These are phyloP conservation scores for Xylariaceae sp. DNA, from an alignment of 2,329 filamentous ascomycete genomes.

Conservation along the genomic window DNA sequence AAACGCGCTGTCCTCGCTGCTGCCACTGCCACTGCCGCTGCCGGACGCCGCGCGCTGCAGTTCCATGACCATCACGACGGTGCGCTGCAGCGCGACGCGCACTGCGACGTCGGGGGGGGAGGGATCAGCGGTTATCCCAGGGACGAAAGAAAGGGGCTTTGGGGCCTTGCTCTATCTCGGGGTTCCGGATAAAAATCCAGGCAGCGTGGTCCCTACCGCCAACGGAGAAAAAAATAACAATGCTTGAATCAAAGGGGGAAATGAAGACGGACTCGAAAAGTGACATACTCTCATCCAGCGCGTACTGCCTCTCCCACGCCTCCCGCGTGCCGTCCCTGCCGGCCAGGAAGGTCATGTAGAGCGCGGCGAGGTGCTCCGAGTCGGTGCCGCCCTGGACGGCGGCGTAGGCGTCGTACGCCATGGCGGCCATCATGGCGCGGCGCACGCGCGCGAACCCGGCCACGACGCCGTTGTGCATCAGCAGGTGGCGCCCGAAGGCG, in stretches of 20 bases:
- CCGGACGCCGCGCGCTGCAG: not conserved
- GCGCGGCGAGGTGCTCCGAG: not conserved
- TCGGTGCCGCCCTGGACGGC: not conserved
- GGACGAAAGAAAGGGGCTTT: no score
- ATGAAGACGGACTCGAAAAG: no score
- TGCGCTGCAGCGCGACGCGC: not conserved
- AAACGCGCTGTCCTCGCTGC: no score
- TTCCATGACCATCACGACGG: not conserved
- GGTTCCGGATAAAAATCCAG: no score
- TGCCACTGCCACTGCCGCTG: no score
- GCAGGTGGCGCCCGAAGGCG: slow-evolving; percentile 15
- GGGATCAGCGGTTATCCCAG: no score
- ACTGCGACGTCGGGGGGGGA: no score
- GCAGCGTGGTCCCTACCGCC: no score
- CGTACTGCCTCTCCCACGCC: not conserved
- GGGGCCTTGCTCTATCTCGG: no score
- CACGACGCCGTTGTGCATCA: slow-evolving; percentile 5
- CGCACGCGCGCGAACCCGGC: not conserved
- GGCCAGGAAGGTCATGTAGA: not conserved
- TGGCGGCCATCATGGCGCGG: not conserved
- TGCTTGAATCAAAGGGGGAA: no score
- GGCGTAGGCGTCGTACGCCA: not conserved
- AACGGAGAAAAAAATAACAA: no score
- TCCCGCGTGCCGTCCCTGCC: not conserved
- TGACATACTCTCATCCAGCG: no score